Evolutionary conservation across 768 basidiomycete species (phyloP), one percentile per base, ranked within the genome.

Genomic region (Mycena vitilis): DNA sequence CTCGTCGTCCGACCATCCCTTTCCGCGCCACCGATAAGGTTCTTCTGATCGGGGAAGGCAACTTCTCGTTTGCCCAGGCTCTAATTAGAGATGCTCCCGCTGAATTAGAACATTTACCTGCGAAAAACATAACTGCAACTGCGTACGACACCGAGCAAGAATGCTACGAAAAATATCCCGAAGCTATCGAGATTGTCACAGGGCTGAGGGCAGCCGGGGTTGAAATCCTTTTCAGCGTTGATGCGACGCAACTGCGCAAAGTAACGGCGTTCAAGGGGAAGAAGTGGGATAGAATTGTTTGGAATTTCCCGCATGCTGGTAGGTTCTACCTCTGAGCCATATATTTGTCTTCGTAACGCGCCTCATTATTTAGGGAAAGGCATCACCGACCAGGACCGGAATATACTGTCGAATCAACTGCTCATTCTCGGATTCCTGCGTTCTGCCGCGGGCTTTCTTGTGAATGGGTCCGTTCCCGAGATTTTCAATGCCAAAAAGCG

Each of bases 281-380:
- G 69, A 86, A 80, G 62, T 93, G 92, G 87, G 91, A 95, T 78
- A 88, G 87, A 68, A 86, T 98, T 64, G 88, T 94, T 9, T 98
- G 95, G 91, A 98, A 99, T 77, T 99, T 98, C 76, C 97, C 97
- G 66, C 97, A 99, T 81, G 92, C 93, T 74, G 96, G 96, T 94
- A 74, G 56, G 64, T 61, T 11, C 23, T 60, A 49, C n/a, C n/a
- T 25, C 49, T 5, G 23, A 51, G 0, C 57, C 45, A 25, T n/a
- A 30, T 38, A 3, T 53, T 34, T 20, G 44, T 49, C 2, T 6
- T 18, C n/a, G 64, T 47, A 66, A 23, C 7, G 25, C 60, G 54
- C 40, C 67, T 52, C 23, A 64, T 45, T 58, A 68, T 44, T 48
- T 74, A 94, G 93, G 93, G 30, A 94, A 89, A 76, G 95, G 96